A percentile compares a stretch with the other conserved stretches of the same genome.
phyloP scores from a whole-genome alignment of 2,329 filamentous ascomycete genomes.

The Diaporthe caulivora region DNA sequence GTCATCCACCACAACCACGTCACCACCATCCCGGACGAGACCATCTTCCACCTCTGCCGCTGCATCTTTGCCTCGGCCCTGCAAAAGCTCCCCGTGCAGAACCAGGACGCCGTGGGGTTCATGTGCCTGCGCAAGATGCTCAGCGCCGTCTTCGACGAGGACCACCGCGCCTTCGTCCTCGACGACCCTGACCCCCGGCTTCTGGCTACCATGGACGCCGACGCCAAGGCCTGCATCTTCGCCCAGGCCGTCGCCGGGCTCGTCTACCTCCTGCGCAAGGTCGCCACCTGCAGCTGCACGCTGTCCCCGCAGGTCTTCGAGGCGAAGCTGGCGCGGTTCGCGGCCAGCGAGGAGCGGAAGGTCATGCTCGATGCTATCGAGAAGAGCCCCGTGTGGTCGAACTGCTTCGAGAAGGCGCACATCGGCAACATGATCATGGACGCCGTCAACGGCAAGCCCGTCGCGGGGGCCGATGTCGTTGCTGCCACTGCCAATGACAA shows the following conservation, averaged over 20 bases:
- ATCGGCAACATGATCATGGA: slow-evolving; percentile 50
- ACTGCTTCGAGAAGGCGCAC: slow-evolving; percentile 50
- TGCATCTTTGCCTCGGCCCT: slow-evolving; percentile 43
- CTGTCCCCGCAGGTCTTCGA: slow-evolving; percentile 44
- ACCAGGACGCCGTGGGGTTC: slow-evolving; percentile 41
- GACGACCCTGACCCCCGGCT: slow-evolving; percentile 44
- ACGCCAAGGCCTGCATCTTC: slow-evolving; percentile 50
- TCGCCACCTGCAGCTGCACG: slow-evolving; percentile 40
- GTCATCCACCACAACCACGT: slow-evolving; percentile 46
- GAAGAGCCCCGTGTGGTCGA: slow-evolving; percentile 47
- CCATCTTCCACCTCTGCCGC: slow-evolving; percentile 45
- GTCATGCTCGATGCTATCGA: slow-evolving; percentile 49
- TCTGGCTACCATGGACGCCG: slow-evolving; percentile 47
- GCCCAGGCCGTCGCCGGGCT: slow-evolving; percentile 52
- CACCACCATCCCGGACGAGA: slow-evolving; percentile 45
- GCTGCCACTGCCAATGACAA: background rate
- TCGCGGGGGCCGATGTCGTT: slow-evolving; percentile 33
- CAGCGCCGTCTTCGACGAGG: slow-evolving; percentile 50
- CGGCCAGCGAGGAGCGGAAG: slow-evolving; percentile 46
- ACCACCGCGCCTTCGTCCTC: slow-evolving; percentile 49
- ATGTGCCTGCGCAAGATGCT: slow-evolving; percentile 46
- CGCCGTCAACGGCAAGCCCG: slow-evolving; percentile 44
- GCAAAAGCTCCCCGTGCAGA: slow-evolving; percentile 43
- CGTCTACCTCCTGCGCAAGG: slow-evolving; percentile 47
- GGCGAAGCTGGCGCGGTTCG: slow-evolving; percentile 48